These are phyloP conservation scores for Oxytropis ochrocephala DNA, from an alignment of 306 rosid species.

Conservation along the genomic window DNA sequence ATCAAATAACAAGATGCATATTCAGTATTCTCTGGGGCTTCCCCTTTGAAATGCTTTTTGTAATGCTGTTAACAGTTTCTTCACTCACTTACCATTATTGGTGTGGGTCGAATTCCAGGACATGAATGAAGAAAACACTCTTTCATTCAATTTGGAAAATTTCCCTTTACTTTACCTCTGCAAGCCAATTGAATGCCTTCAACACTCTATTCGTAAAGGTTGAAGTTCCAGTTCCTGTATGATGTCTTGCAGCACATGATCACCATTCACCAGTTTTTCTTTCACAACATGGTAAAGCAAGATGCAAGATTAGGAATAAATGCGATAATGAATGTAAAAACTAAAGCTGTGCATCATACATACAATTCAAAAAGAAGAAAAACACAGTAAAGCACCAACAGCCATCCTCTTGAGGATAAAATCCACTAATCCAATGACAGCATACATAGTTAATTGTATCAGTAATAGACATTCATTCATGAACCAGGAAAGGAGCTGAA, in stretches of 20 bases:
- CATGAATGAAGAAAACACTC: no score
- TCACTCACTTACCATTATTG: no score
- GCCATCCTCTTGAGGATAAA: neutral
- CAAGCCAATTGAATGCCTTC: no score
- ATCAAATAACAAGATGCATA: no score
- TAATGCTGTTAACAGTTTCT: no score
- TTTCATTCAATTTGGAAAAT: no score
- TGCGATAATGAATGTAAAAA: neutral
- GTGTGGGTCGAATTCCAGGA: no score
- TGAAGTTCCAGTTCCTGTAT: neutral
- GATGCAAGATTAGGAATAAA: neutral
- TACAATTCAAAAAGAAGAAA: no score
- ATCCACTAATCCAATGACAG: conserved; percentile 1
- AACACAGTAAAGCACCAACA: no score
- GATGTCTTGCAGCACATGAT: neutral
- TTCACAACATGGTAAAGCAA: neutral
- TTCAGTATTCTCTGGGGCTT: no score
- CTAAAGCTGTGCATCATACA: neutral
- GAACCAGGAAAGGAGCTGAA: neutral
- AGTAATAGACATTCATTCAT: neutral
- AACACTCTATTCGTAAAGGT: neutral
- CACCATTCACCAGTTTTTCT: neutral
- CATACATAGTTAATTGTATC: neutral
- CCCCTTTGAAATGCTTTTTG: no score
- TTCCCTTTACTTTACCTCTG: no score